phyloP scores from a whole-genome alignment of 306 rosid species.

The Quercus gilva region DNA sequence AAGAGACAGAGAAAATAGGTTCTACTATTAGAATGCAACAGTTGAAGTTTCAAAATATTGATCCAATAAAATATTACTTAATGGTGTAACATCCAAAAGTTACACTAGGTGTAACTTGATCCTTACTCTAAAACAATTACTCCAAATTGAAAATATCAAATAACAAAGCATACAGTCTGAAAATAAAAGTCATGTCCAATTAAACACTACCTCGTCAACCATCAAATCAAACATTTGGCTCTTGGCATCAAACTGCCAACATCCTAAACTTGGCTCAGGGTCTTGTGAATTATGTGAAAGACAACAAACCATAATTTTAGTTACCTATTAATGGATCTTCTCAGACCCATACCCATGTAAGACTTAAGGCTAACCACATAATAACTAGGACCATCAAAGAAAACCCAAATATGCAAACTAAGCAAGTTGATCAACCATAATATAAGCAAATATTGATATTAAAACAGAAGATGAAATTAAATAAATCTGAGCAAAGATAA shows the following conservation, averaged over 20 bases:
- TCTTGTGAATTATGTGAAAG: background rate
- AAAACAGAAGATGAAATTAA: background rate
- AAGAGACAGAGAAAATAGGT: slow-evolving; percentile 7
- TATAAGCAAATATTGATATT: too few relatives aligned
- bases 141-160: background rate
- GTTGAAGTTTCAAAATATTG: too few relatives aligned
- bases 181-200: background rate
- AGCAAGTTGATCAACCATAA: background rate
- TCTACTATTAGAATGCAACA: background rate
- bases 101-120: too few relatives aligned
- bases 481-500: background rate
- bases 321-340: too few relatives aligned
- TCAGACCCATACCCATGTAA: background rate
- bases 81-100: too few relatives aligned
- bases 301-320: background rate
- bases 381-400: background rate
- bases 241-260: background rate
- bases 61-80: too few relatives aligned
- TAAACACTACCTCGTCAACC: background rate
- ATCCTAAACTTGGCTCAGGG: too few relatives aligned
- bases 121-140: background rate
- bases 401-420: background rate
- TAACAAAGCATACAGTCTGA: background rate
- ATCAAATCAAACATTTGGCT: background rate
- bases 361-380: too few relatives aligned